These are phyloP conservation scores for apple (Malus domestica) DNA, from an alignment of 306 rosid genomes.

Conservation along the genomic window DNA sequence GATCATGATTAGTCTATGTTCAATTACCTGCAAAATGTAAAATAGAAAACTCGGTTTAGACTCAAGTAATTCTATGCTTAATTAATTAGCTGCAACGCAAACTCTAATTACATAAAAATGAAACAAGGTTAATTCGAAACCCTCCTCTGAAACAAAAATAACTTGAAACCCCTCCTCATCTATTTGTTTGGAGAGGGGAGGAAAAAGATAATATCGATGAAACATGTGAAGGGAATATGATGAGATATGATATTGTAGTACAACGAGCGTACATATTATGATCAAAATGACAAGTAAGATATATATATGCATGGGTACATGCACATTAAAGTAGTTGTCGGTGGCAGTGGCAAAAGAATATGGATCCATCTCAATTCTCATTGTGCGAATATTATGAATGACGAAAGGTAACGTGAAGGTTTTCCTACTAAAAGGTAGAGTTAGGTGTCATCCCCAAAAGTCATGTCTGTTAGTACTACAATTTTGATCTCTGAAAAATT, in stretches of 20 bases:
- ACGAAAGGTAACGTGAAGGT: slow-evolving; percentile 34
- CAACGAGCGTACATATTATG: background rate
- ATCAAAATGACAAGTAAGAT: background rate
- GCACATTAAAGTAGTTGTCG: background rate
- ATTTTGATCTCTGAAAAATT: slow-evolving; percentile 12
- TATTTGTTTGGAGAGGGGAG: background rate
- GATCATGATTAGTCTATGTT: background rate
- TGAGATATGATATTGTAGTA: background rate
- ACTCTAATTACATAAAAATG: background rate
- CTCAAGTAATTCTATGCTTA: background rate
- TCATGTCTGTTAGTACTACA: slow-evolving; percentile 22
- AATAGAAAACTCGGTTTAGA: background rate
- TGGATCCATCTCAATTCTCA: background rate
- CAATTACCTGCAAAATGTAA: background rate
- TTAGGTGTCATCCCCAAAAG: slow-evolving; percentile 44
- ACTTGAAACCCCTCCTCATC: background rate
- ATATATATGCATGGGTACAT: background rate
- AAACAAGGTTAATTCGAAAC: background rate
- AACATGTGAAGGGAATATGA: background rate
- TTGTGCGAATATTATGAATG: slow-evolving; percentile 26
- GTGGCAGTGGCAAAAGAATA: slow-evolving; percentile 1
- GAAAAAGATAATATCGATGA: background rate
- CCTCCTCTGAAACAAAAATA: background rate
- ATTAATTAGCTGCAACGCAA: background rate
- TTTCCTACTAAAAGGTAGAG: slow-evolving; percentile 33